Evolutionary conservation across 1,139 yeast genomes (phyloP).

Genomic region (Schizosaccharomyces versatilis): DNA sequence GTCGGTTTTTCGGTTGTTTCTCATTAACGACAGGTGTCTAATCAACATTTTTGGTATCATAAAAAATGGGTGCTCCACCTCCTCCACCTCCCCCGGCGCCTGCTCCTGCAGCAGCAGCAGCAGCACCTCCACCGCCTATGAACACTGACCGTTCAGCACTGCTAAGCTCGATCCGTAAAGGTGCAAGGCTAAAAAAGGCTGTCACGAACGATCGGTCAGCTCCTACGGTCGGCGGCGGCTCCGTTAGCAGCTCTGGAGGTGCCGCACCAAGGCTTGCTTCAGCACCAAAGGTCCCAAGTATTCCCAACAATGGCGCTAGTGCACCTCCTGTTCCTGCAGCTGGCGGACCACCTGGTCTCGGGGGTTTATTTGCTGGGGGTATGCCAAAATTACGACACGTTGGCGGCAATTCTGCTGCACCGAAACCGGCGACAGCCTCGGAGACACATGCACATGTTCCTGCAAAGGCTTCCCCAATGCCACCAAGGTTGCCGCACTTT

Average conservation of each 20-base stretch:
- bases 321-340: slow-evolving; percentile 17
- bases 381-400: slow-evolving; percentile 41
- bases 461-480: slow-evolving; percentile 11
- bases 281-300: slow-evolving; percentile 12
- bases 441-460: slow-evolving; percentile 15
- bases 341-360: slow-evolving; percentile 30
- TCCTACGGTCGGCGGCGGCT: slow-evolving; percentile 28
- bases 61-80: slow-evolving; percentile 15
- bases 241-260: slow-evolving; percentile 14
- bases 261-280: slow-evolving; percentile 8
- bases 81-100: slow-evolving; percentile 20
- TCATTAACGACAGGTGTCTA: neutral
- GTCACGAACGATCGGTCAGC: slow-evolving; percentile 48
- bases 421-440: slow-evolving; percentile 16
- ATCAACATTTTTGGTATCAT: neutral
- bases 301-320: slow-evolving; percentile 17
- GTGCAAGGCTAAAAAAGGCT: slow-evolving; percentile 52
- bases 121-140: slow-evolving; percentile 15
- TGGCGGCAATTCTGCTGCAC: slow-evolving; percentile 12
- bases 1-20: too few species aligned
- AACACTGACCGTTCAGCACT: slow-evolving; percentile 40
- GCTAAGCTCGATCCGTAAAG: slow-evolving; percentile 69
- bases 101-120: slow-evolving; percentile 16
- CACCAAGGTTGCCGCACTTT: slow-evolving; percentile 8
- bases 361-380: slow-evolving; percentile 70